These are phyloP conservation scores for Rutstroemia sydowiana DNA, from an alignment of 2,329 filamentous ascomycete genomes.

Conservation along the genomic window DNA sequence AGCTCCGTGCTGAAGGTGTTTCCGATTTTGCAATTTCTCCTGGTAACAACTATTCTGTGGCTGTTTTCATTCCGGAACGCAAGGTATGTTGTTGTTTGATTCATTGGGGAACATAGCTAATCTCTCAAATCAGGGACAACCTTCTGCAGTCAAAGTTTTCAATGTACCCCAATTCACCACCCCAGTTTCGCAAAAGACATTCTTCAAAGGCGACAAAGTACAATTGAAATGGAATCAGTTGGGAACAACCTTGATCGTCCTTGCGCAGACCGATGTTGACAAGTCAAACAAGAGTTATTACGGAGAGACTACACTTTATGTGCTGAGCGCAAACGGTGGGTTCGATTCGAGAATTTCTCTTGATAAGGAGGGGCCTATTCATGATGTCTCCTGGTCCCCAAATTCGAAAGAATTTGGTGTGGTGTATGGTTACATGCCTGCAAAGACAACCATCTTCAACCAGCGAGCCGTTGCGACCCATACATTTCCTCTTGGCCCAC, in stretches of 20 bases:
- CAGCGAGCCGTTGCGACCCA: slow-evolving; percentile 74
- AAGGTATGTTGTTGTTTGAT: slow-evolving; percentile 53
- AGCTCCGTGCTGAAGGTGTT: slow-evolving; percentile 86
- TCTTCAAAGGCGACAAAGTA: slow-evolving; percentile 99
- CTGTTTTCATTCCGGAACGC: slow-evolving; percentile 90
- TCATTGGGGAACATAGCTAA: slow-evolving; percentile 15
- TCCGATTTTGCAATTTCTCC: slow-evolving; percentile 83
- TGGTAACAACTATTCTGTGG: slow-evolving; percentile 83
- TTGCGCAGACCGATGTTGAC: slow-evolving; percentile 96
- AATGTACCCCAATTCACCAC: slow-evolving; percentile 79
- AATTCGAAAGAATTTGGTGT: slow-evolving; percentile 98
- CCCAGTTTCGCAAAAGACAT: slow-evolving; percentile 93
- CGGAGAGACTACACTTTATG: slow-evolving; percentile 93
- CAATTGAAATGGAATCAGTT: slow-evolving; percentile 96
- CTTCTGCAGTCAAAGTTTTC: slow-evolving; percentile 88
- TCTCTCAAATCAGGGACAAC: slow-evolving; percentile 64
- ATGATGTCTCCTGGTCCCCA: slow-evolving; percentile 97
- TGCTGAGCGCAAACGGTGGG: slow-evolving; percentile 82
- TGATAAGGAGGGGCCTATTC: slow-evolving; percentile 96
- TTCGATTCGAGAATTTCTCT: slow-evolving; percentile 89
- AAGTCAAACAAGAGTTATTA: slow-evolving; percentile 99
- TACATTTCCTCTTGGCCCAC: slow-evolving; percentile 76
- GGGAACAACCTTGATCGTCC: slow-evolving; percentile 84
- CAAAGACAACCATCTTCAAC: slow-evolving; percentile 98
- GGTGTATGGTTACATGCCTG: slow-evolving; percentile 97